Evolutionary conservation across 73 alveolate genomes (phyloP).

Genomic region (Paramecium pentaurelia): DNA sequence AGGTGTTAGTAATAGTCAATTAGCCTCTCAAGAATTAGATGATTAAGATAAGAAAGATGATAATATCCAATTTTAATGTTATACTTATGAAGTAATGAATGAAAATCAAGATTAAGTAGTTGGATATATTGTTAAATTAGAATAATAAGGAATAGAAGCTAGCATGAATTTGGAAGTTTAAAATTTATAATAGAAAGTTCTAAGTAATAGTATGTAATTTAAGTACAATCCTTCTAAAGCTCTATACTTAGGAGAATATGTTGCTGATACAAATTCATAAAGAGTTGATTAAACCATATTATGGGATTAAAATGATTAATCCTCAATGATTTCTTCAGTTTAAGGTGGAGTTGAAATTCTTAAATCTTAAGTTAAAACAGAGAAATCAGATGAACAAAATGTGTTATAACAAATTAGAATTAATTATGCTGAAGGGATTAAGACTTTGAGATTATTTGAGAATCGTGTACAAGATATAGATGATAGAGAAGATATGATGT

Average conservation of each 20-base stretch:
- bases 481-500: constrained; percentile 35
- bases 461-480: constrained; percentile 30
- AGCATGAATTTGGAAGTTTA: neutral
- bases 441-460: constrained; percentile 20
- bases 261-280: neutral
- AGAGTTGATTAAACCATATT: constrained; percentile 32
- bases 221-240: neutral
- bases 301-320: constrained; percentile 44
- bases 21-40: neutral
- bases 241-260: neutral
- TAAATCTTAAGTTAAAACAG: neutral
- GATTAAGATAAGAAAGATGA: neutral
- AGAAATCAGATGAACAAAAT: neutral
- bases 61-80: neutral
- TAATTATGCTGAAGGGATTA: constrained; percentile 24
- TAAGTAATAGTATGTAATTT: neutral
- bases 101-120: constrained; percentile 13
- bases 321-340: neutral
- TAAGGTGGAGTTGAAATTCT: neutral
- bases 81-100: neutral
- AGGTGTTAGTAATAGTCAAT: neutral
- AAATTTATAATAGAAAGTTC: neutral
- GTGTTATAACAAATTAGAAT: neutral
- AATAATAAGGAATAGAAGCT: neutral
- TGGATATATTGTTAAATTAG: neutral